Percentiles rank a stretch among this genome's conserved stretches.
Conservation (phyloP, 2,329 filamentous ascomycete genomes). For the Aspergillus aculeatinus region DNA sequence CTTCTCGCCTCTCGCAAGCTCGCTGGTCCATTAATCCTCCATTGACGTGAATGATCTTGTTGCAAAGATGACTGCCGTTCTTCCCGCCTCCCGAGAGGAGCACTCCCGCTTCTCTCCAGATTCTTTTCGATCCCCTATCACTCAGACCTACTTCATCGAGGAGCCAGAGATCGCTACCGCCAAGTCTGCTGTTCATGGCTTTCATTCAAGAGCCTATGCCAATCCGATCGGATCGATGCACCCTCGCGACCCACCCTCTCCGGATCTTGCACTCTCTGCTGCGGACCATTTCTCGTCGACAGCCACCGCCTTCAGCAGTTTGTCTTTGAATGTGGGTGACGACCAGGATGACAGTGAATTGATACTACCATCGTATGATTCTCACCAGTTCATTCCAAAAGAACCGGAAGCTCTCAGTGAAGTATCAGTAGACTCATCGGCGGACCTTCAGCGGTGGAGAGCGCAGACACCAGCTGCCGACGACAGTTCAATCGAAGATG, state of each 20-base stretch:
- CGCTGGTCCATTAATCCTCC: neutral
- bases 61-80: constrained; percentile 37
- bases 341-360: constrained; percentile 38
- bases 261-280: constrained; percentile 32
- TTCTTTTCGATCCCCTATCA: constrained; percentile 29
- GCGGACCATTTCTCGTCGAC: constrained; percentile 35
- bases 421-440: constrained; percentile 24
- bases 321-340: constrained; percentile 35
- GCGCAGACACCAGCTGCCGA: constrained; percentile 68
- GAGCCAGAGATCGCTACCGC: constrained; percentile 18
- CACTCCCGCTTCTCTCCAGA: constrained; percentile 34
- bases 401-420: constrained; percentile 25
- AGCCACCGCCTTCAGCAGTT: constrained; percentile 38
- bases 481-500: constrained; percentile 70
- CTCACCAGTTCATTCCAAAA: constrained; percentile 51
- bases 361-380: constrained; percentile 45
- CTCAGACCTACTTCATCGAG: constrained; percentile 35
- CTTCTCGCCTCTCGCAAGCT: neutral
- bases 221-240: constrained; percentile 30
- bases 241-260: constrained; percentile 41
- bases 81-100: constrained; percentile 32
- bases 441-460: constrained; percentile 58
- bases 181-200: constrained; percentile 32
- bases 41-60: constrained; percentile 6
- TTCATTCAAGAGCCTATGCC: constrained; percentile 23